Evolutionary conservation across 306 rosid genomes (phyloP).

Genomic region (Vachellia collinsii): DNA sequence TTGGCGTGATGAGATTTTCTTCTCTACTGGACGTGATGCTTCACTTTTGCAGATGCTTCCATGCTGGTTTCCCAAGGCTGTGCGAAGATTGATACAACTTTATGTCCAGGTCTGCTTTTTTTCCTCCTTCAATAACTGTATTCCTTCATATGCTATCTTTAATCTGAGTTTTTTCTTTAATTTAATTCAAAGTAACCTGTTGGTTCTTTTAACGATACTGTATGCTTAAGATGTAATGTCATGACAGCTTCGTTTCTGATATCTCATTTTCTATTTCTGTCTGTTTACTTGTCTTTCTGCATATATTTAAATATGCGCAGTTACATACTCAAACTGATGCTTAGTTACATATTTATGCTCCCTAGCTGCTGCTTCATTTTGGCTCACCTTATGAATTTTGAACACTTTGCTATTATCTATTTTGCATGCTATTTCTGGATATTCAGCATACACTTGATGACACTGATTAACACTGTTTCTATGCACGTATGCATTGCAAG

Average conservation of each 20-base stretch:
- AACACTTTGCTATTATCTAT: conserved; percentile 21
- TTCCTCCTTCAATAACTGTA: conserved; percentile 27
- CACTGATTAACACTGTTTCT: conserved; percentile 12
- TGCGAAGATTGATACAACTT: conserved; percentile 84
- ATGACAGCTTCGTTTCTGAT: conserved; percentile 19
- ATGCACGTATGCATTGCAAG: conserved; percentile 23
- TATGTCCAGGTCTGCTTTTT: conserved; percentile 78
- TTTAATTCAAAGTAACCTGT: conserved; percentile 25
- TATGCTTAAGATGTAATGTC: conserved; percentile 25
- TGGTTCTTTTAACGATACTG: conserved; percentile 19
- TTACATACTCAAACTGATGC: background rate
- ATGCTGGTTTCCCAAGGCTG: conserved; percentile 91
- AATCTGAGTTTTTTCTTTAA: background rate
- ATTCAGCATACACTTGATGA: background rate
- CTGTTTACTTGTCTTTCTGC: background rate
- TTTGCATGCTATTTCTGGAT: conserved; percentile 30
- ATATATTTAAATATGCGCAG: background rate
- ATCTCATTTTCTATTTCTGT: conserved; percentile 12
- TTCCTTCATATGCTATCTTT: conserved; percentile 27
- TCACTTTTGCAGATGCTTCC: conserved; percentile 95
- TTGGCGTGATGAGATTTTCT: conserved; percentile 86
- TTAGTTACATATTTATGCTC: conserved; percentile 1
- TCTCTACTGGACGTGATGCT: conserved; percentile 85
- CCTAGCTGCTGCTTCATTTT: background rate
- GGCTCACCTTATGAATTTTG: background rate